Base-by-base conservation (phyloP, 2,329 filamentous ascomycete genomes). In the Didymella segeticola region DNA sequence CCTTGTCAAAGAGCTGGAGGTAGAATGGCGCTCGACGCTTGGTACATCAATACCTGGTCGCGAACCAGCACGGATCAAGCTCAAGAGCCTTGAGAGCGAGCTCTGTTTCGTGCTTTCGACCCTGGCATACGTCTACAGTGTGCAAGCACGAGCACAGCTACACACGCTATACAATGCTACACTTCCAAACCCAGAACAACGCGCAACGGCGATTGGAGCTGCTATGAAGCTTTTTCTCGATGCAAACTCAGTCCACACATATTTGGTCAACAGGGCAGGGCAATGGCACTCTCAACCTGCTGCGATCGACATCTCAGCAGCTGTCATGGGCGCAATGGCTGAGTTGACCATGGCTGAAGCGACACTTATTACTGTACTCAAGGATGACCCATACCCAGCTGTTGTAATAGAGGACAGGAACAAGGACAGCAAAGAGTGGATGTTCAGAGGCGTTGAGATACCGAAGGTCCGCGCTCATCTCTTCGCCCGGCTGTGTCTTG, bases 331-430 rank as follows among this genome's bases (percentile, higher is more conserved):
- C 11, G 79, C 79, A 14, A 63, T 81, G 43, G 78, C 78, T 3
- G 83, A 82, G 10, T 80, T 97, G 3, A 86, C 91, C 0, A 81
- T 95, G 26, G 91, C 93, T 2, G 93, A 97, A 75, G 93, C 93
- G 0, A 97, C 93, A 0, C 82, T 98, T 1, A 83, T 97, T 1
- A 91, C 91, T 0, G 91, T 98, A 1, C 75, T 96, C 43, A 98
- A 98, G 66, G 93, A 98, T 70, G 95, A 99, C 68, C 92, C 93
- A 0, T 98, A 97, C 68, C 89, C 93, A 1, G 87, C 89, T 1
- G 84, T 88, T 6, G 88, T 96, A 2, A 86, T 91, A 1, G 90
- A 96, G 66, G 86, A 88, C 51, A 84, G 93, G 41, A 96, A 96
- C 69, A 85, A 88, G 47, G 86, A 88, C 62, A 91, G 93, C 73